Evolutionary conservation across 2,329 filamentous ascomycete genomes (phyloP).

Genomic region (Trichoderma semiorbis): DNA sequence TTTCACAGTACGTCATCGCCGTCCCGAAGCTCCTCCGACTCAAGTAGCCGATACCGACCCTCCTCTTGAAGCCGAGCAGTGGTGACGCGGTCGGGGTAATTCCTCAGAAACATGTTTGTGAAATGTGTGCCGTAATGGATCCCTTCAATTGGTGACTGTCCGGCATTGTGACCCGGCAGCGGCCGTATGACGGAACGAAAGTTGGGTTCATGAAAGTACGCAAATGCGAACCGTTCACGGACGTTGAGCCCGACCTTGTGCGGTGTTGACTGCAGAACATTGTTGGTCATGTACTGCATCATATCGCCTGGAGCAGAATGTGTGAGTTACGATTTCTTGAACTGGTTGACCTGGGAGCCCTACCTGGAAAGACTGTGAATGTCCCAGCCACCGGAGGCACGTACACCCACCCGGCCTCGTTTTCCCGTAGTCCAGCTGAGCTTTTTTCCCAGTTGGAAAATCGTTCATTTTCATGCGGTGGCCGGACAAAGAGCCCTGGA

Average conservation of each 20-base stretch:
- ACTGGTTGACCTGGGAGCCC: neutral
- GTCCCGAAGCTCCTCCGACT: constrained; percentile 5
- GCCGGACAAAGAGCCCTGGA: constrained; percentile 44
- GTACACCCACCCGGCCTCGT: constrained; percentile 46
- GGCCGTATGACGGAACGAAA: constrained; percentile 45
- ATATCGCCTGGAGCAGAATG: constrained; percentile 40
- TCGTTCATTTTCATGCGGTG: constrained; percentile 38
- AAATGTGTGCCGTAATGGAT: constrained; percentile 52
- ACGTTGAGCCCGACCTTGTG: constrained; percentile 51
- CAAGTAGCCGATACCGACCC: constrained; percentile 25
- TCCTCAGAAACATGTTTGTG: constrained; percentile 49
- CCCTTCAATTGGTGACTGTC: constrained; percentile 33
- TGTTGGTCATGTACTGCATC: constrained; percentile 49
- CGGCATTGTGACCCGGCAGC: constrained; percentile 36
- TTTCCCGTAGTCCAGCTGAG: constrained; percentile 42
- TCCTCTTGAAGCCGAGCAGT: constrained; percentile 36
- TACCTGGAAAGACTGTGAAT: constrained; percentile 49
- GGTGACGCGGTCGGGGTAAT: constrained; percentile 46
- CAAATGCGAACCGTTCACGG: constrained; percentile 45
- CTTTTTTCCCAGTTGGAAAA: constrained; percentile 46
- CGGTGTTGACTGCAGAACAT: constrained; percentile 43
- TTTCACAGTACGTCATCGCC: neutral
- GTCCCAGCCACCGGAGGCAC: constrained; percentile 43
- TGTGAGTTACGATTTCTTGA: neutral
- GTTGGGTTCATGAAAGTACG: constrained; percentile 51